phyloP scores from a whole-genome alignment of 2,329 filamentous ascomycete species.

The Fusarium burgessii region DNA sequence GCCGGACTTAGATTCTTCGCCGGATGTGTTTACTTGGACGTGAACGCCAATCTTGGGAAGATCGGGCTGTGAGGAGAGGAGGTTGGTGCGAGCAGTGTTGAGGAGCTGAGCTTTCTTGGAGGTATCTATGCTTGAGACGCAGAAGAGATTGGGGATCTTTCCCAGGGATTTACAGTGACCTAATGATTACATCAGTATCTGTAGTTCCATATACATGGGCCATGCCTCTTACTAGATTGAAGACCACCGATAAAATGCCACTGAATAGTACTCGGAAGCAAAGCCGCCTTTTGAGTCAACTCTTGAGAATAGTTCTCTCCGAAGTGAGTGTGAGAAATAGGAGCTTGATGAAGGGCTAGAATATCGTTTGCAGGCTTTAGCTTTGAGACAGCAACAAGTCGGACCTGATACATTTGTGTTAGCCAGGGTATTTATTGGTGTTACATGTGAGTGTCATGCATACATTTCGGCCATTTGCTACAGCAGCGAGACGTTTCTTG shows the following conservation, averaged over 20 bases:
- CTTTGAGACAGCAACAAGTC: constrained; percentile 95
- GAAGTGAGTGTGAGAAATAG: constrained; percentile 78
- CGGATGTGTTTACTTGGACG: constrained; percentile 95
- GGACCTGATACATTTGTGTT: constrained; percentile 65
- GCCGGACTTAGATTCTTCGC: constrained; percentile 87
- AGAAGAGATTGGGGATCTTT: constrained; percentile 88
- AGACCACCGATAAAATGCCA: constrained; percentile 99
- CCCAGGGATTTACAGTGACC: constrained; percentile 93
- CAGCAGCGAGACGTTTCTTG: constrained; percentile 66
- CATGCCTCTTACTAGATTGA: constrained; percentile 70
- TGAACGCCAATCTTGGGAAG: constrained; percentile 74
- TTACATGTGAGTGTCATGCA: constrained; percentile 42
- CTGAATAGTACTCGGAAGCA: constrained; percentile 80
- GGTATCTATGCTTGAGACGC: constrained; percentile 90
- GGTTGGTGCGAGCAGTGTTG: constrained; percentile 77
- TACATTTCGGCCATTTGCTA: constrained; percentile 66
- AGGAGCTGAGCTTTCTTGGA: constrained; percentile 88
- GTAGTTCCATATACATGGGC: neutral
- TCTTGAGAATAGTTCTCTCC: constrained; percentile 98
- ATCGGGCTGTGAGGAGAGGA: constrained; percentile 57
- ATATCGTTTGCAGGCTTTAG: constrained; percentile 94
- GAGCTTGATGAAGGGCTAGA: constrained; percentile 78
- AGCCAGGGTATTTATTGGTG: constrained; percentile 22
- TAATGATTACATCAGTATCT: constrained; percentile 45
- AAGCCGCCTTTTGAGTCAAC: constrained; percentile 82